Base-by-base conservation (phyloP, 2,329 filamentous ascomycete species). In the Fusarium sp. region DNA sequence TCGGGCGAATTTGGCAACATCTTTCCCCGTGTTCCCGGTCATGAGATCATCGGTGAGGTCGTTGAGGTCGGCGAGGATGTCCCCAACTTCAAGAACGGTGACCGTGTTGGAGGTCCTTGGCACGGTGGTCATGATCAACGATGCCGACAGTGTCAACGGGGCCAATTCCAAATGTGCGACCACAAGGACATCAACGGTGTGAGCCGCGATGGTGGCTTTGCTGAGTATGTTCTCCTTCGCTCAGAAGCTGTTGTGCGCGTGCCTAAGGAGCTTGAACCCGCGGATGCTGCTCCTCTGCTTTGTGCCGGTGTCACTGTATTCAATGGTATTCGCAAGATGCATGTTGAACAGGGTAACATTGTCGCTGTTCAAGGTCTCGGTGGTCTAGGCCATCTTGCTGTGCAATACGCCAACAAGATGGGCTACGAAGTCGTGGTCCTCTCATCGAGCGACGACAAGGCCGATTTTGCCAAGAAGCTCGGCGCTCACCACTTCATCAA, bases 371-470 rank as follows among this genome's bases (percentile, higher is more conserved):
- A 94, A 66, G 93, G 92, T 16, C 83, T 95, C 5, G 89, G 93
- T 53, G 93, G 92, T 3, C 84, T 94, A 1, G 92, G 92, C 4
- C 92, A 95, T 78, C 78, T 95, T 30, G 92, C 91, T 0, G 89
- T 94, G 30, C 92, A 94, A 77, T 94, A 90, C 76, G 91, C 91
- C 7, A 83, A 83, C 51, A 89, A 89, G 79, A 93, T 94, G 91
- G 92, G 92, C 7, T 94, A 91, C 79, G 85, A 88, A 61, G 88
- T 92, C 7, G 88, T 88, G 3, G 92, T 90, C 1, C 84, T 94
- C 53, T 91, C 88, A 12, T 87, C 88, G 0, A 88, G 89, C 11
- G 85, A 88, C 63, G 84, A 82, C 71, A 95, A 95, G 83, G 86
- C 86, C 64, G 85, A 88, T 0, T 92, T 94, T 74, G 91, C 92